phyloP scores from a whole-genome alignment of 768 basidiomycete genomes.

The Panellus pusillus region DNA sequence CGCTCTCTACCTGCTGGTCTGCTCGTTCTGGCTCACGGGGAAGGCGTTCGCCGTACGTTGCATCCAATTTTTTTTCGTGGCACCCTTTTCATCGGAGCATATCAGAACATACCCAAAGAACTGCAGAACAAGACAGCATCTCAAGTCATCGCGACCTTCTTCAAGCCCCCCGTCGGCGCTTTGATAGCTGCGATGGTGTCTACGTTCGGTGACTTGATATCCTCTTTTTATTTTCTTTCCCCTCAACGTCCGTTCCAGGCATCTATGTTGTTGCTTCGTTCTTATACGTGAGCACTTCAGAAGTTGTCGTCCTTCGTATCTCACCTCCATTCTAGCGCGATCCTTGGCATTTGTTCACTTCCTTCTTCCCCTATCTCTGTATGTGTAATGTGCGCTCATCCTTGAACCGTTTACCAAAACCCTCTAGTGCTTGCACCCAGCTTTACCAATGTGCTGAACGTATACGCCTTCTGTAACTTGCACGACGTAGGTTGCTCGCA shows the following conservation, averaged over 20 bases:
- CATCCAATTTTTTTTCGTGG: constrained; percentile 22
- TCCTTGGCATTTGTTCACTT: constrained; percentile 97
- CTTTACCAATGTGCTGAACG: constrained; percentile 93
- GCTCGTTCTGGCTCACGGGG: constrained; percentile 82
- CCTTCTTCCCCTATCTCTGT: constrained; percentile 87
- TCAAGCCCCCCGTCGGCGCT: constrained; percentile 75
- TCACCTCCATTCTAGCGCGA: constrained; percentile 64
- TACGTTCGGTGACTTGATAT: constrained; percentile 61
- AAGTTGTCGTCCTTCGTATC: background rate
- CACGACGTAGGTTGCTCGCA: constrained; percentile 62
- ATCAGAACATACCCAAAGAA: constrained; percentile 52
- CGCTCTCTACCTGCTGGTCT: constrained; percentile 80
- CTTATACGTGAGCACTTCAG: constrained; percentile 11
- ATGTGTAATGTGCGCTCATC: background rate
- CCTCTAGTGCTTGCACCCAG: constrained; percentile 67
- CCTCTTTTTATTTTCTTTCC: background rate
- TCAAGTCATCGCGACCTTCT: constrained; percentile 58
- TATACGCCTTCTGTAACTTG: constrained; percentile 96
- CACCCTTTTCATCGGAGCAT: background rate
- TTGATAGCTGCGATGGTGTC: constrained; percentile 86
- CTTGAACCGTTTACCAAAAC: background rate
- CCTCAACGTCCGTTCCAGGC: constrained; percentile 1
- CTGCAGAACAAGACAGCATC: constrained; percentile 48
- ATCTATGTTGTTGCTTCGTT: constrained; percentile 85
- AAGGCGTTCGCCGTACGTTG: constrained; percentile 69